Evolutionary conservation across 2,329 filamentous ascomycete genomes (phyloP), one percentile per base, ranked within the genome.

Genomic region (Orbilia javanica): DNA sequence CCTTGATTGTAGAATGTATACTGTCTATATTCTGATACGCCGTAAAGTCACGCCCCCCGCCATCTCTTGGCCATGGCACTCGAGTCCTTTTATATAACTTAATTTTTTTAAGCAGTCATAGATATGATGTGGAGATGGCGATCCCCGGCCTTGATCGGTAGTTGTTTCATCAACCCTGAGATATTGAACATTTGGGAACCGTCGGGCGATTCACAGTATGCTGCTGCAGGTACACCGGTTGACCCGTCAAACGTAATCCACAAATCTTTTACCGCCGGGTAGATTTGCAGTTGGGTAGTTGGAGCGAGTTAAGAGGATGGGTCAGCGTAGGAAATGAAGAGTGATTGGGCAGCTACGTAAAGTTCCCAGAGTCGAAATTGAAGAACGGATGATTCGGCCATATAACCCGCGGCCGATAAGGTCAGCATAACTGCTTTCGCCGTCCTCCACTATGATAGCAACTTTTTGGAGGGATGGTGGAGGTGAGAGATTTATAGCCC

Each of bases 21-120:
- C n/a, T 36, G 13, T 36, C 39, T 5, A 34, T n/a, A 20, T 48
- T 15, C 10, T 48, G 39, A 42, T 50, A 60, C 10, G 8, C 39
- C 0, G 39, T 8, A 15, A 25, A n/a, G 8, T 31, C 18, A 15
- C 7, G 20, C 1, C n/a, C 39, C 39, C 13, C 15, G 15, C 4
- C 4, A 25, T 8, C 29, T 8, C 29, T 31, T 8, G 65, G 65
- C 52, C 65, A 69, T 7, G 65, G 65, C 13, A 69, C 27, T n/a
- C 31, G 31, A 13, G 25, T 34, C 8, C 10, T 57, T 22, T 46
- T 20, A 57, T 8, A 63, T 63, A 18, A 42, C 52, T 36, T 15
- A 69, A 22, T 15, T n/a, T 42, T 46, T 34, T 27, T 18, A 62
- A 20, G 29, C 67, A 34, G 25, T 46, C 6, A 27, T 60, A 31